Base-by-base conservation (phyloP, 2,329 filamentous ascomycete species). In the Pseudocercospora macadamiae region DNA sequence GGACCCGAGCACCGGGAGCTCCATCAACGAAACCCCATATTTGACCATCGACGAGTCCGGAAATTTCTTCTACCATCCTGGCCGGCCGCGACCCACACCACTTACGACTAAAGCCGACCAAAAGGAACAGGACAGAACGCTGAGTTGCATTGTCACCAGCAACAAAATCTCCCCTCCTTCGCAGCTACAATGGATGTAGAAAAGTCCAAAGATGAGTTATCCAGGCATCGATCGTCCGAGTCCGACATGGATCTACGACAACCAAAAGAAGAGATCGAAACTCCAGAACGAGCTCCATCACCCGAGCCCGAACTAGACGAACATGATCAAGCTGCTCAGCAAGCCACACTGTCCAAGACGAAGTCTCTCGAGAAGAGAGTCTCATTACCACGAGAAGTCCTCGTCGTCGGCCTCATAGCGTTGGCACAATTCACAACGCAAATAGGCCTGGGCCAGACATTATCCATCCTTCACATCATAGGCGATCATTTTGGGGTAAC, bases 391-490 rank as follows among this genome's bases (percentile, higher is more conserved):
- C 64, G 68, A 45, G 70, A 72, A 47, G 61, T 71, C 36, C 59
- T 71, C 4, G 68, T 71, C 19, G 57, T 71, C 7, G 67, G 59
- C 19, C 55, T 71, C 28, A 69, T 72, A 52, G 57, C 59, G 23
- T 62, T 72, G 12, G 62, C 69, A 2, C 70, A 72, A 55, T 69
- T 70, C 60, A 68, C 64, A 2, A 71, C 70, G 3, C 68, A 70
- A 51, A 48, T 66, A 36, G 69, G 64, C 0, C 62, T 71, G 1
- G 67, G 66, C 7, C 65, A 70, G 47, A 63, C 62, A 7, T 54
- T 71, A 0, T 64, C 68, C 4, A 66, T 69, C 51, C 54, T 71
- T 21, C 75, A 79, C 47, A 71, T 79, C 53, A 82, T 83, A 9
- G 62, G 62, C 9, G 36, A 74, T 73, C 53, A 64, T 49, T 76